Base-by-base conservation (phyloP, 73 alveolate species). In the Symbiodinium natans region DNA sequence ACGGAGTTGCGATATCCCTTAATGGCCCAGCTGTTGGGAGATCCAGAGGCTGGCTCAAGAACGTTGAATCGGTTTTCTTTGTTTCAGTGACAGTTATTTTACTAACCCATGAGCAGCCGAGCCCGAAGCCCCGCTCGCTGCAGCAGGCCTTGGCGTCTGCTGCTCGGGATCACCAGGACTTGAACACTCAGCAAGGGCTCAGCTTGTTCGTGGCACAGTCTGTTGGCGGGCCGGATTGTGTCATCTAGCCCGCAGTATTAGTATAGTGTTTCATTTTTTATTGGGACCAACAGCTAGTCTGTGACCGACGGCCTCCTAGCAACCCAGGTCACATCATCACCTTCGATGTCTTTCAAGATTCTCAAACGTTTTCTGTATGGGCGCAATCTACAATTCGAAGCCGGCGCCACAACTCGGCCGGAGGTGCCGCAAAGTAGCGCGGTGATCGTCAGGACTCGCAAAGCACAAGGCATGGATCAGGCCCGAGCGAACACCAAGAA, bases 221-320 rank as follows among this genome's bases (percentile, higher is more conserved):
- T 7, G 77, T 83, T 9, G 92, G 92, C 46, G 92, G 92, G 29
- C 9, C 19, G 9, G 77, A 42, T 7, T 83, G 92, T 33, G 92
- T 23, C 7, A 15, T 29, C 36, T 75, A 1, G 0, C 86, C 21
- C 59, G 52, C 2, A 31, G 40, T 10, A 8, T 36, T 5, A 56
- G 11, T 21, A 21, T 54, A n/a, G n/a, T n/a, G n/a, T n/a, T n/a
- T n/a, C n/a, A n/a, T n/a, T n/a, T n/a, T n/a, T n/a, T n/a, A n/a
- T n/a, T n/a, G n/a, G n/a, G n/a, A n/a, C n/a, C n/a, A n/a, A n/a
- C n/a, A n/a, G n/a, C n/a, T n/a, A n/a, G n/a, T n/a, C n/a, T n/a
- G n/a, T n/a, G n/a, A n/a, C n/a, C n/a, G n/a, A n/a, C n/a, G n/a
- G n/a, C n/a, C n/a, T n/a, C n/a, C n/a, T n/a, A n/a, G n/a, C n/a